phyloP scores from a whole-genome alignment of 345 rosid genomes.

The Linum lewisii region DNA sequence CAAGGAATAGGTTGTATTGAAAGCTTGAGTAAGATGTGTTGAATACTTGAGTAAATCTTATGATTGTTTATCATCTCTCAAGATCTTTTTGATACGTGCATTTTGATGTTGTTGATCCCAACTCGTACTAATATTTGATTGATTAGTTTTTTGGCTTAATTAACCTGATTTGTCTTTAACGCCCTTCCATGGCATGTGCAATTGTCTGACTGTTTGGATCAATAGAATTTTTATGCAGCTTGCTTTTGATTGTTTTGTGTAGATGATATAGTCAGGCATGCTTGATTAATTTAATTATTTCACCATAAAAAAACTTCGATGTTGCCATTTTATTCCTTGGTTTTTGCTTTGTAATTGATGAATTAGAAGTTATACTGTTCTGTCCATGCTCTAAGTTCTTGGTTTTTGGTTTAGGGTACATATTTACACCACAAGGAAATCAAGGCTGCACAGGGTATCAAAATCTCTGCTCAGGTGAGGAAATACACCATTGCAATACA shows the following conservation, averaged over 20 bases:
- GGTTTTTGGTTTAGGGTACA: conserved; percentile 54
- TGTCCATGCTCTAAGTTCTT: background rate
- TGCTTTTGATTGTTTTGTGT: background rate
- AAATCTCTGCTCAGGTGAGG: conserved; percentile 82
- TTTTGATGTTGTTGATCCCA: background rate
- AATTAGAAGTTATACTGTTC: background rate
- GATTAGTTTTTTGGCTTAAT: background rate
- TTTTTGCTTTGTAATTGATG: background rate
- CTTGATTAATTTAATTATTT: background rate
- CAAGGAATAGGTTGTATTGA: no score
- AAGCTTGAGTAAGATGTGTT: no score
- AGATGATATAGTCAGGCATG: background rate
- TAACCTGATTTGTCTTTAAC: background rate
- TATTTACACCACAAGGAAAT: conserved; percentile 80
- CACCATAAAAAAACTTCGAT: background rate
- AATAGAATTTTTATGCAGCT: no score
- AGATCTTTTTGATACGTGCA: background rate
- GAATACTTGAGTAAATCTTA: no score
- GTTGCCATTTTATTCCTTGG: background rate
- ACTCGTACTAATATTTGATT: background rate
- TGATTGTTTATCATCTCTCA: background rate
- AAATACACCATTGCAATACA: background rate
- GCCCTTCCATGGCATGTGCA: no score
- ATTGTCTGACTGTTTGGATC: no score
- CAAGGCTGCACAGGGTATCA: conserved; percentile 96